These are phyloP conservation scores for Albophoma yamanashiensis DNA, from an alignment of 2,329 filamentous ascomycete species.

Conservation along the genomic window DNA sequence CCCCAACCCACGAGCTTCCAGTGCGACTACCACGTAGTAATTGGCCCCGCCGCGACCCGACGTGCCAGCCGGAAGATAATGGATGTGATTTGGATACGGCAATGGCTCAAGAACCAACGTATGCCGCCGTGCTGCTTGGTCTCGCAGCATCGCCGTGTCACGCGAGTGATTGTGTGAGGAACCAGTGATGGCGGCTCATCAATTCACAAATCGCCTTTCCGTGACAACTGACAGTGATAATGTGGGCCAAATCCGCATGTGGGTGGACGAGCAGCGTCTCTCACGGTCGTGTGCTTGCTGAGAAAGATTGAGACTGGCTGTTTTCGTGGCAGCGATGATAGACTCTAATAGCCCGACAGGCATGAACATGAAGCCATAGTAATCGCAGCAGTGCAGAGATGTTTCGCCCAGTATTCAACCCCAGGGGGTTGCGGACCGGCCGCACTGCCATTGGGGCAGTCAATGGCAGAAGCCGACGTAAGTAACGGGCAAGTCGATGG, in stretches of 20 bases:
- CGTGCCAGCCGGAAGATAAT: neutral
- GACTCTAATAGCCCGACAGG: neutral
- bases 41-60: neutral
- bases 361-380: neutral
- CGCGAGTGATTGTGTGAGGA: too few species aligned
- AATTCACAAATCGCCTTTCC: too few species aligned
- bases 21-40: neutral
- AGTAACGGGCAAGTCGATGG: neutral
- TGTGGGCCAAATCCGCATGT: too few species aligned
- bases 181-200: too few species aligned
- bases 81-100: neutral
- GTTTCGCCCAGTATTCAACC: neutral
- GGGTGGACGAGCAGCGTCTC: too few species aligned
- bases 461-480: neutral
- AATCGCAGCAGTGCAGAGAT: neutral
- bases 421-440: neutral
- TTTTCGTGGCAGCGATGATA: neutral
- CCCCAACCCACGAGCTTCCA: neutral
- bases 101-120: neutral
- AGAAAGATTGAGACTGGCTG: neutral
- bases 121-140: neutral
- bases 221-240: too few species aligned
- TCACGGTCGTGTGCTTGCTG: too few species aligned
- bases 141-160: neutral
- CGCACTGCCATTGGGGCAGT: neutral